Conservation (phyloP, 2,329 filamentous ascomycete species). For the Diaporthe eres region DNA sequence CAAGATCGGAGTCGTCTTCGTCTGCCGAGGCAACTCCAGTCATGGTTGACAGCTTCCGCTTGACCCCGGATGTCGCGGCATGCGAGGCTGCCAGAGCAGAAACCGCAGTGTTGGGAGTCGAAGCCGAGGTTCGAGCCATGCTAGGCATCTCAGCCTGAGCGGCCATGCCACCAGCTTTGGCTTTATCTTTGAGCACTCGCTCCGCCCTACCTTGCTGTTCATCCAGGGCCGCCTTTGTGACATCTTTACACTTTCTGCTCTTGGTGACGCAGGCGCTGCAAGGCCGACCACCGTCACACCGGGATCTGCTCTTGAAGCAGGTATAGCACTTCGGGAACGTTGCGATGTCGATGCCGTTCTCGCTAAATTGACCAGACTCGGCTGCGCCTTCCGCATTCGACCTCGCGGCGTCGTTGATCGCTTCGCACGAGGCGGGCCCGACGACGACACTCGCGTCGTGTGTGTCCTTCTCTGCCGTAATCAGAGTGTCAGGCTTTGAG, state of each 20-base stretch:
- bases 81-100: neutral
- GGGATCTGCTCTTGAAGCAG: neutral
- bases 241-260: neutral
- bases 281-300: conserved; percentile 4
- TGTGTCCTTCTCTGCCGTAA: neutral
- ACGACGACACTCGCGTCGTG: neutral
- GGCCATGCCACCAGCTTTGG: neutral
- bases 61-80: neutral
- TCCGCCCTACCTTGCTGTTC: neutral
- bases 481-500: neutral
- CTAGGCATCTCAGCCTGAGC: neutral
- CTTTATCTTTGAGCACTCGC: neutral
- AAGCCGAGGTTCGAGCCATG: neutral
- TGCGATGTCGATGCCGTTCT: neutral
- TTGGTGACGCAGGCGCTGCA: neutral
- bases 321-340: conserved; percentile 1
- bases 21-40: neutral
- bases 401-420: neutral
- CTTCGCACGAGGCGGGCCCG: neutral
- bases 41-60: neutral
- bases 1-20: neutral
- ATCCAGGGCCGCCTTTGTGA: conserved; percentile 18
- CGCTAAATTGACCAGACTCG: neutral
- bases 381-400: neutral
- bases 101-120: neutral